These are phyloP conservation scores for Yamadazyma kitorensis DNA, from an alignment of 805 yeast species.

Conservation along the genomic window DNA sequence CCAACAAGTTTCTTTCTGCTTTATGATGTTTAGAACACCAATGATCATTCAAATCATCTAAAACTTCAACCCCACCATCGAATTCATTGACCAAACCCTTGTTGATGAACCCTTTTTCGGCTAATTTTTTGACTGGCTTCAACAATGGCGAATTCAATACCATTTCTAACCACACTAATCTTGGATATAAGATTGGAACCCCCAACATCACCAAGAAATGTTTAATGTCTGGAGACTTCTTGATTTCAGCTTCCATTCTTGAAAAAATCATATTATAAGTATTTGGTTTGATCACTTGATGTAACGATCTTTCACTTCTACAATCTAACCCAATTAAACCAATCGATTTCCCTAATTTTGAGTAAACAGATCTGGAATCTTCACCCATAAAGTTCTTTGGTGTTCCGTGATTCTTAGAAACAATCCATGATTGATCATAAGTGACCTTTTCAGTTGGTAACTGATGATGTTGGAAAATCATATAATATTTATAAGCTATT, in stretches of 20 bases:
- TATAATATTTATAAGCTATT: constrained; percentile 78
- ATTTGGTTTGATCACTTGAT: constrained; percentile 49
- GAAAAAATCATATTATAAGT: constrained; percentile 63
- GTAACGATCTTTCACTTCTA: constrained; percentile 79
- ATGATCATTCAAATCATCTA: constrained; percentile 93
- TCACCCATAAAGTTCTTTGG: constrained; percentile 70
- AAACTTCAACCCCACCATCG: constrained; percentile 85
- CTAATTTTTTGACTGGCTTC: constrained; percentile 58
- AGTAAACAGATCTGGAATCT: constrained; percentile 63
- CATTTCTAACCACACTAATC: constrained; percentile 87
- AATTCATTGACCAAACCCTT: constrained; percentile 84
- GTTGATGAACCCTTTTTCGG: constrained; percentile 60
- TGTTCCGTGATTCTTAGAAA: constrained; percentile 30
- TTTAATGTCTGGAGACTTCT: constrained; percentile 51
- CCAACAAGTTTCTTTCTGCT: constrained; percentile 70
- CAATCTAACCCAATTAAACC: constrained; percentile 84
- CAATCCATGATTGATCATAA: constrained; percentile 56
- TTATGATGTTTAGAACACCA: constrained; percentile 94
- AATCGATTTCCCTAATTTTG: constrained; percentile 71
- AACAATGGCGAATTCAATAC: constrained; percentile 59
- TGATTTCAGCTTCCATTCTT: constrained; percentile 56
- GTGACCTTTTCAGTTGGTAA: constrained; percentile 41
- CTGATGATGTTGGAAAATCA: constrained; percentile 88
- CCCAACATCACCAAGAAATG: constrained; percentile 85
- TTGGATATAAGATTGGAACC: constrained; percentile 92